Evolutionary conservation across 306 rosid genomes (phyloP).

Genomic region (Medicago truncatula): DNA sequence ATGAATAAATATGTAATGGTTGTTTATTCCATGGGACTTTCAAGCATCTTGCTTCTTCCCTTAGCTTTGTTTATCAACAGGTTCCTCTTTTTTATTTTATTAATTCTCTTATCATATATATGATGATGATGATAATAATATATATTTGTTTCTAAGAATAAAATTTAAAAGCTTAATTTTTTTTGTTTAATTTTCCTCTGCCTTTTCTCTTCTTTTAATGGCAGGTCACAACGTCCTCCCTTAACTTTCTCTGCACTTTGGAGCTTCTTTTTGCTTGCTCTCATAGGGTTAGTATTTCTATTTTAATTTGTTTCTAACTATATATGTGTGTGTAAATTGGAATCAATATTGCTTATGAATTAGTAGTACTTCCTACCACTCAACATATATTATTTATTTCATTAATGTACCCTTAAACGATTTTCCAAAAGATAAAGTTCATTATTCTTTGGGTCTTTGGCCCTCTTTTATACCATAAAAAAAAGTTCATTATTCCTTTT

Average conservation of each 20-base stretch:
- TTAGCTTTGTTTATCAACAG: slow-evolving; percentile 32
- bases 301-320: background rate
- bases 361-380: background rate
- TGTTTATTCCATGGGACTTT: slow-evolving; percentile 42
- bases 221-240: slow-evolving; percentile 50
- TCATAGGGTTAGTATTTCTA: slow-evolving; percentile 34
- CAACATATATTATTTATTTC: background rate
- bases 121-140: no score
- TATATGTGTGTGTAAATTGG: no score
- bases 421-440: no score
- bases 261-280: slow-evolving; percentile 46
- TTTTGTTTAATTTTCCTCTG: background rate
- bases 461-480: no score
- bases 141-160: background rate
- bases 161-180: background rate
- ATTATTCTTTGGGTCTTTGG: no score
- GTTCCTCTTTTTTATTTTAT: background rate
- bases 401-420: background rate
- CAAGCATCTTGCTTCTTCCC: slow-evolving; percentile 45
- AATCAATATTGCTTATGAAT: background rate
- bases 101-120: background rate
- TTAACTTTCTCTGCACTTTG: slow-evolving; percentile 41
- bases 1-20: slow-evolving; percentile 45
- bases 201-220: background rate
- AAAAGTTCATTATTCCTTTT: no score